A percentile compares a stretch with the other conserved stretches of the same genome.
phyloP scores from a whole-genome alignment of 116 monocot genomes.

The Phalaenopsis hybrid region DNA sequence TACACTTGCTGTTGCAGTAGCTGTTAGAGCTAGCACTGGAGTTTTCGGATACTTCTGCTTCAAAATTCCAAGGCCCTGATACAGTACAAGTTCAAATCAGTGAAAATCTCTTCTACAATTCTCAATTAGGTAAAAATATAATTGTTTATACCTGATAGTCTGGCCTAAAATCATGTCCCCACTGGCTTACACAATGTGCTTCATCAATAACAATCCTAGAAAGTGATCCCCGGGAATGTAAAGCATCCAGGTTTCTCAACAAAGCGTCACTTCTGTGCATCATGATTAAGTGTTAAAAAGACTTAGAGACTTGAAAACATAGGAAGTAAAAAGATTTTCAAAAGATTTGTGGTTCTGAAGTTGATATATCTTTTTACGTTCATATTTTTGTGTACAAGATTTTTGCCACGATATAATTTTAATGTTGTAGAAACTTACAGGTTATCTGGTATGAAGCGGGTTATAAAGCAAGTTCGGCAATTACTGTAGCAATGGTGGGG shows the following conservation, averaged over 20 bases:
- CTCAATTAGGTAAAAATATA: not conserved
- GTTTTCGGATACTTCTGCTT: slow-evolving; percentile 80
- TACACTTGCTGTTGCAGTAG: slow-evolving; percentile 95
- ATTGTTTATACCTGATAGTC: slow-evolving; percentile 77
- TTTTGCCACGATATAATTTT: not conserved
- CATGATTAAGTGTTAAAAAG: not conserved
- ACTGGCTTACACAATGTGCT: slow-evolving; percentile 99
- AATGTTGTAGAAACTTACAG: not conserved
- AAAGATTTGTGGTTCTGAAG: not conserved
- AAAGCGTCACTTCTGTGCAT: slow-evolving; percentile 73
- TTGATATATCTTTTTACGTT: not conserved
- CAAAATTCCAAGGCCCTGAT: slow-evolving; percentile 82
- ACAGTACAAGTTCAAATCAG: slow-evolving; percentile 12
- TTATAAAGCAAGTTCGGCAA: not conserved
- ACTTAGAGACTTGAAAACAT: not conserved
- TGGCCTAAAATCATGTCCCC: slow-evolving; percentile 99
- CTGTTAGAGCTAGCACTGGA: slow-evolving; percentile 94
- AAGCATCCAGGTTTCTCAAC: slow-evolving; percentile 68
- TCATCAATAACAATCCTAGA: slow-evolving; percentile 99
- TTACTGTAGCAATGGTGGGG: not conserved
- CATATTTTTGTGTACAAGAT: not conserved
- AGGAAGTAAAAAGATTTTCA: not conserved
- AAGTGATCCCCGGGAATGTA: slow-evolving; percentile 61
- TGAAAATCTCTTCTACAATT: slow-evolving; percentile 4
- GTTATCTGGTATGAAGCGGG: not conserved